A percentile compares a stretch with the other conserved stretches of the same genome.
These are phyloP conservation scores for Starmerella etchellsii DNA, from an alignment of 805 yeast genomes.

Conservation along the genomic window DNA sequence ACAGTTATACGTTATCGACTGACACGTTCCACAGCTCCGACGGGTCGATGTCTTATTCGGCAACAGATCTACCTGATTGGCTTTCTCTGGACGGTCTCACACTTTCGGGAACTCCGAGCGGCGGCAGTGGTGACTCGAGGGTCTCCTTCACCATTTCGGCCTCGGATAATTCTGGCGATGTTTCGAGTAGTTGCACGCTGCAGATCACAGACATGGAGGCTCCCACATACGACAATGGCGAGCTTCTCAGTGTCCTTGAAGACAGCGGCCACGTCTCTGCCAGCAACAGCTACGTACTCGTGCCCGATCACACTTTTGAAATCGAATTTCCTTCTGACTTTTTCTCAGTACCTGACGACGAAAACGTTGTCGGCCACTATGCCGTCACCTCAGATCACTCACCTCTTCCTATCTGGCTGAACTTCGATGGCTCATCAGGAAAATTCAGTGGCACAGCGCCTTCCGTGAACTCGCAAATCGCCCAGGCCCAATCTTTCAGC, in stretches of 20 bases:
- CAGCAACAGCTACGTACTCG: slow-evolving; percentile 53
- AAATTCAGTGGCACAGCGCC: slow-evolving; percentile 85
- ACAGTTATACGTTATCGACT: slow-evolving; percentile 52
- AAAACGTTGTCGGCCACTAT: slow-evolving; percentile 51
- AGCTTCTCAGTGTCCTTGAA: slow-evolving; percentile 42
- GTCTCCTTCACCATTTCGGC: slow-evolving; percentile 45
- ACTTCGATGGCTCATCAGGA: slow-evolving; percentile 47
- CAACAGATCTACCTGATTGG: slow-evolving; percentile 61
- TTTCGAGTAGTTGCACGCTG: slow-evolving; percentile 39
- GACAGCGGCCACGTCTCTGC: slow-evolving; percentile 69
- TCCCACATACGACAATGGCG: slow-evolving; percentile 35
- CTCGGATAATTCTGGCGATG: slow-evolving; percentile 41
- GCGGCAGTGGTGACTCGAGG: slow-evolving; percentile 33
- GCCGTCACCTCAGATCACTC: slow-evolving; percentile 73
- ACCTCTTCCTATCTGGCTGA: slow-evolving; percentile 84
- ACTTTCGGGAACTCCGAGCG: slow-evolving; percentile 53
- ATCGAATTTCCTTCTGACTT: slow-evolving; percentile 50
- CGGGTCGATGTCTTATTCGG: slow-evolving; percentile 39
- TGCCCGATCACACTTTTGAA: slow-evolving; percentile 55
- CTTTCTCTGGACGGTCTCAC: slow-evolving; percentile 56
- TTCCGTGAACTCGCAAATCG: slow-evolving; percentile 67
- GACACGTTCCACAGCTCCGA: slow-evolving; percentile 47
- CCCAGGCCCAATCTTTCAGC: slow-evolving; percentile 66
- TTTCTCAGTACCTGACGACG: slow-evolving; percentile 38
- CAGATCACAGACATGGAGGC: slow-evolving; percentile 48